Evolutionary conservation across 2,329 filamentous ascomycete species (phyloP).

Genomic region (Claviceps citrina): DNA sequence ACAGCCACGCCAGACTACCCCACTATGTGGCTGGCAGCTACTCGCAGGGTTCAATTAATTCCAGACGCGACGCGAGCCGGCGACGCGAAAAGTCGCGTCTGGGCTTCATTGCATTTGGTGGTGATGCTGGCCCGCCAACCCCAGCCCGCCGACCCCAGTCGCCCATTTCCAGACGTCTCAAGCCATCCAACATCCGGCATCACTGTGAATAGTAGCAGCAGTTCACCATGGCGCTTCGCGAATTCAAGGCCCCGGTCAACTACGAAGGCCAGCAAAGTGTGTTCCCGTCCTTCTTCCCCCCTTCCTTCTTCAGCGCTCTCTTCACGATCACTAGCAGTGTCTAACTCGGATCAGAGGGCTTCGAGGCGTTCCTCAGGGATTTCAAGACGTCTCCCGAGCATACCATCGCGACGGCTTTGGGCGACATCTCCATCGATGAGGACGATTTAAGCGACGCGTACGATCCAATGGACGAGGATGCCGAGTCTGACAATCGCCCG

Average conservation of each 20-base stretch:
- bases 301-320: not conserved
- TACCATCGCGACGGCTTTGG: slow-evolving; percentile 65
- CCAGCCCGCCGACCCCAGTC: too few relatives aligned
- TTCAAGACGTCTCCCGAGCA: slow-evolving; percentile 70
- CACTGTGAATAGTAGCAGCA: not conserved
- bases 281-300: slow-evolving; percentile 18
- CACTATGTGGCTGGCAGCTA: too few relatives aligned
- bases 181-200: not conserved
- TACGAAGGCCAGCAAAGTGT: slow-evolving; percentile 75
- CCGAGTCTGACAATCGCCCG: slow-evolving; percentile 39
- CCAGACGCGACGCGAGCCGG: not conserved
- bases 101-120: not conserved
- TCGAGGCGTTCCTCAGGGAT: slow-evolving; percentile 72
- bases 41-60: too few relatives aligned
- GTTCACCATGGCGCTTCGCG: slow-evolving; percentile 65
- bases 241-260: slow-evolving; percentile 63
- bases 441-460: slow-evolving; percentile 80
- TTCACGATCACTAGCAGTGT: too few relatives aligned
- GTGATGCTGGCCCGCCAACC: too few relatives aligned
- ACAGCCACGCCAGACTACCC: too few relatives aligned
- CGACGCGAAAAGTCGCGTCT: not conserved
- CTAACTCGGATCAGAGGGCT: slow-evolving; percentile 40
- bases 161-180: too few relatives aligned
- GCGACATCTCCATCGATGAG: slow-evolving; percentile 73
- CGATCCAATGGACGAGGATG: slow-evolving; percentile 78